A percentile compares a stretch with the other conserved stretches of the same genome.
These are phyloP conservation scores for Puccinia horiana DNA, from an alignment of 1,284 basidiomycete genomes.

Conservation along the genomic window DNA sequence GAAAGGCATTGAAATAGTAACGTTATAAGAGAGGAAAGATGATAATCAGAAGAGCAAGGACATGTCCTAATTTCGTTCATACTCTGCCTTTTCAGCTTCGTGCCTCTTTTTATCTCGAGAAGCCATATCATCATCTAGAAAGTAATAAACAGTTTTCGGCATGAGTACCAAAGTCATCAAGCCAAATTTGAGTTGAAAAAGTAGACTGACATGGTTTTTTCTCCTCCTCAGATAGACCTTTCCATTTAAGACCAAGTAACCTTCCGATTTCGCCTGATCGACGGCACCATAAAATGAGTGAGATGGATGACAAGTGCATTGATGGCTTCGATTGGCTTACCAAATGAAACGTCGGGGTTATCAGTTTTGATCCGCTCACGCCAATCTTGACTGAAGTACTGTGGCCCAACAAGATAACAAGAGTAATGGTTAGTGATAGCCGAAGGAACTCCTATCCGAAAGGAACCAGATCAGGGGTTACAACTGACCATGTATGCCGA, in stretches of 20 bases:
- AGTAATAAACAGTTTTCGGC: not conserved
- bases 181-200: not conserved
- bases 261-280: constrained; percentile 73
- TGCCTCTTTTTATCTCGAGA: constrained; percentile 44
- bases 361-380: constrained; percentile 43
- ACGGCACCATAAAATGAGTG: not conserved
- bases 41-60: constrained; percentile 19
- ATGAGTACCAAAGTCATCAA: not conserved
- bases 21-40: not conserved
- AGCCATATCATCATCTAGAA: constrained; percentile 46
- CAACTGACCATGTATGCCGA: constrained; percentile 45
- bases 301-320: not conserved
- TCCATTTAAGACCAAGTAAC: constrained; percentile 84
- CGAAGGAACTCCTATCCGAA: not conserved
- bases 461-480: not conserved
- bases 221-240: constrained; percentile 77
- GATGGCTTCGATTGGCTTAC: not conserved
- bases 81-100: constrained; percentile 46
- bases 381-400: constrained; percentile 47
- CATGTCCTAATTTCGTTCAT: constrained; percentile 18
- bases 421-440: not conserved
- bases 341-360: constrained; percentile 39
- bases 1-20: not conserved
- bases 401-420: not conserved
- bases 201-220: constrained; percentile 60